Evolutionary conservation across 306 rosid genomes (phyloP).

Genomic region (Calophaca sinica): DNA sequence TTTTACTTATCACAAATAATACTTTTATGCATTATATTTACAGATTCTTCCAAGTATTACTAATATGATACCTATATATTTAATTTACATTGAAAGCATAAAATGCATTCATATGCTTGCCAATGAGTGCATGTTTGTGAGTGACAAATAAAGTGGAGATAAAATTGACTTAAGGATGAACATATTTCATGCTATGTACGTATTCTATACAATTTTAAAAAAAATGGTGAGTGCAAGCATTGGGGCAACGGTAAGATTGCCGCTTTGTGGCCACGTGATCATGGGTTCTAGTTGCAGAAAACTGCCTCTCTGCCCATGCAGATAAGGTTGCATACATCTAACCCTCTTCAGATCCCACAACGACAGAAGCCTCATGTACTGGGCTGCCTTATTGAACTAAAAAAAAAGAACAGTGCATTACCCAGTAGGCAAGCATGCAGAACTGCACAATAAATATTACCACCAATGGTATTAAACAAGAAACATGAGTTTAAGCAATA

Average conservation of each 20-base stretch:
- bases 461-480: not conserved
- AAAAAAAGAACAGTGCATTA: not conserved
- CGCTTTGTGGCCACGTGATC: not conserved
- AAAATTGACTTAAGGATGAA: slow-evolving; percentile 12
- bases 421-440: not conserved
- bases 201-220: not conserved
- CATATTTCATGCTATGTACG: slow-evolving; percentile 8
- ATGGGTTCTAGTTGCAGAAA: not conserved
- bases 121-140: slow-evolving; percentile 2
- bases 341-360: not conserved
- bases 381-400: not conserved
- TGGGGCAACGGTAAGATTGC: too few species aligned
- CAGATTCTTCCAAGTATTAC: not conserved
- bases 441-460: slow-evolving; percentile 30
- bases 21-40: slow-evolving; percentile 8
- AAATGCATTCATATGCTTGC: slow-evolving; percentile 17
- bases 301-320: not conserved
- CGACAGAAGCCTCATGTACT: not conserved
- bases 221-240: not conserved
- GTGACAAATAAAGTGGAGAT: slow-evolving; percentile 4
- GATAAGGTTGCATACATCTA: not conserved
- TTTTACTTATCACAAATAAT: slow-evolving; percentile 4
- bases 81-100: slow-evolving; percentile 18
- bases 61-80: slow-evolving; percentile 7
- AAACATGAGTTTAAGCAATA: not conserved